Evolutionary conservation across 1,284 basidiomycete genomes (phyloP).

Genomic region (Ceraceosorus bombacis): DNA sequence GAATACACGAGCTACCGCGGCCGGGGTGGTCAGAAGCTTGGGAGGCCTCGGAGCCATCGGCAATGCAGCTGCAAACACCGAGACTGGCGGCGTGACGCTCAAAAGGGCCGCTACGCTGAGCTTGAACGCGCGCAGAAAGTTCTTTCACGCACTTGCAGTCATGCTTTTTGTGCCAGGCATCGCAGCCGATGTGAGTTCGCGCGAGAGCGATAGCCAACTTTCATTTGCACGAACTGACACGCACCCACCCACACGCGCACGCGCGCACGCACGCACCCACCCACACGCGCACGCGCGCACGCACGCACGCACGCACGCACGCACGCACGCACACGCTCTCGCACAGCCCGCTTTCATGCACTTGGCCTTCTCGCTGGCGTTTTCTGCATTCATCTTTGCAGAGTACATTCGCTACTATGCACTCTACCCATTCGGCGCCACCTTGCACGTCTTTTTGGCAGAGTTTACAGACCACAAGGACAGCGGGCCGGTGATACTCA

Average conservation of each 20-base stretch:
- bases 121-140: slow-evolving; percentile 90
- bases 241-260: no score
- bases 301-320: neutral
- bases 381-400: slow-evolving; percentile 43
- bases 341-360: slow-evolving; percentile 87
- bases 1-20: neutral
- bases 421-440: slow-evolving; percentile 87
- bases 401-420: slow-evolving; percentile 72
- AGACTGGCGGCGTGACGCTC: slow-evolving; percentile 23
- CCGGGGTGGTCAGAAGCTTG: slow-evolving; percentile 6
- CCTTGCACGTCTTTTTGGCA: slow-evolving; percentile 83
- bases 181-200: slow-evolving; percentile 79
- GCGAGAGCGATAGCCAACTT: slow-evolving; percentile 16
- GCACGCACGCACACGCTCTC: slow-evolving; percentile 11
- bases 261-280: no score
- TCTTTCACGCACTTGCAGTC: slow-evolving; percentile 91
- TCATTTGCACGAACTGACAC: no score
- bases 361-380: slow-evolving; percentile 71
- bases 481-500: slow-evolving; percentile 87
- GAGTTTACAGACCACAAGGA: slow-evolving; percentile 96
- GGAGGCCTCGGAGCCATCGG: slow-evolving; percentile 6
- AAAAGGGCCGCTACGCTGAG: slow-evolving; percentile 53
- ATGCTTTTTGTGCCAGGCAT: slow-evolving; percentile 93
- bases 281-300: slow-evolving; percentile 2
- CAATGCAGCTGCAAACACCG: slow-evolving; percentile 20